phyloP scores from a whole-genome alignment of 345 rosid genomes.

The Anacardium occidentale region DNA sequence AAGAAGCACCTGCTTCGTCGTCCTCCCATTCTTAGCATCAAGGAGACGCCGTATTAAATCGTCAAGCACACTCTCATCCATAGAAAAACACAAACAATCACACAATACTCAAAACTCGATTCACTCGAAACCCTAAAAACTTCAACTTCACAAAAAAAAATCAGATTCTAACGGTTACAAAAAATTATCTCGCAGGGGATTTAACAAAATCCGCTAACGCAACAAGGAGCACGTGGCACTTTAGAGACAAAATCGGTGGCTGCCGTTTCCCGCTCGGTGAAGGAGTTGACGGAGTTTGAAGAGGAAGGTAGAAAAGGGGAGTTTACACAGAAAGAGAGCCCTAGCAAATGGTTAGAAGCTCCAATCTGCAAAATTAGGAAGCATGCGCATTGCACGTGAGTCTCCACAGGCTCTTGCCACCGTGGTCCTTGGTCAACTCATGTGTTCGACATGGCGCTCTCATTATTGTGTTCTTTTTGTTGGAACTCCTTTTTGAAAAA shows the following conservation, averaged over 20 bases:
- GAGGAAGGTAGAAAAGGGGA: constrained; percentile 3
- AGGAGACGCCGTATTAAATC: constrained; percentile 58
- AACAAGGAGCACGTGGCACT: not conserved
- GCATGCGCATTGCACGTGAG: constrained; percentile 28
- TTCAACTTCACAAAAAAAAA: not conserved
- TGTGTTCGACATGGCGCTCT: not conserved
- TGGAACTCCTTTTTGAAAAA: too few relatives aligned
- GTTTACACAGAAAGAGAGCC: not conserved
- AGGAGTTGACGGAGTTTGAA: constrained; percentile 15
- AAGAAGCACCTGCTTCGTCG: constrained; percentile 63
- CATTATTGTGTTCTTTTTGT: not conserved
- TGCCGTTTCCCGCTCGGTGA: constrained; percentile 22
- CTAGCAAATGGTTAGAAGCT: constrained; percentile 7
- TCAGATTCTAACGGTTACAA: not conserved
- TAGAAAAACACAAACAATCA: constrained; percentile 25
- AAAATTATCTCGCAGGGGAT: not conserved
- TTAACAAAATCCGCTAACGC: constrained; percentile 1
- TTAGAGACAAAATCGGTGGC: not conserved
- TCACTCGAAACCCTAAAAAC: not conserved
- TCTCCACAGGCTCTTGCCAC: too few relatives aligned
- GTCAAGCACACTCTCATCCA: constrained; percentile 52
- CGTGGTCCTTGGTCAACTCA: constrained; percentile 29
- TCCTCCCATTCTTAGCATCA: constrained; percentile 54
- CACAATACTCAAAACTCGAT: not conserved
- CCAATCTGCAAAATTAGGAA: constrained; percentile 14